These are phyloP conservation scores for Globisporangium spinosum DNA, from an alignment of 352 stramenopile genomes.

Conservation along the genomic window DNA sequence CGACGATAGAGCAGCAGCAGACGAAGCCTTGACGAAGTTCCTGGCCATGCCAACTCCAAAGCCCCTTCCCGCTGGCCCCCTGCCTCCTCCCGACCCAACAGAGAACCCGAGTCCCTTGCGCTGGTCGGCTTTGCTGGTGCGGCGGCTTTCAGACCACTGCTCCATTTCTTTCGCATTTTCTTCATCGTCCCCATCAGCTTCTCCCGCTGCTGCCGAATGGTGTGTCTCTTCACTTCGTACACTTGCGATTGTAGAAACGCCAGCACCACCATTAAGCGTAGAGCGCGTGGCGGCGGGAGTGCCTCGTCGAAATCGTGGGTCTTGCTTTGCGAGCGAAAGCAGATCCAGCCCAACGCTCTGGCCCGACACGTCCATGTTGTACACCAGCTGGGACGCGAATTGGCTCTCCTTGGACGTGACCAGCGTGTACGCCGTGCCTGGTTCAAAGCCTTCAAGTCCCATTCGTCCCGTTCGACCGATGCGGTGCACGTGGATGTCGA, in stretches of 20 bases:
- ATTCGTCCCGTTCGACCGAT: conserved; percentile 88
- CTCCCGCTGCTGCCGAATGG: background rate
- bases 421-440: conserved; percentile 80
- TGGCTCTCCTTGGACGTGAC: conserved; percentile 67
- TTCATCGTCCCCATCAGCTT: conserved; percentile 32
- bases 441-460: conserved; percentile 72
- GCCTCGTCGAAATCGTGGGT: conserved; percentile 50
- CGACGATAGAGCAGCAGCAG: conserved; percentile 12
- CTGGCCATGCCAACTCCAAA: conserved; percentile 7
- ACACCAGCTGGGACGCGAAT: conserved; percentile 76
- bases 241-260: background rate
- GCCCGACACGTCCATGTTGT: conserved; percentile 80
- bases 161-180: conserved; percentile 54
- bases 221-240: background rate
- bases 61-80: background rate
- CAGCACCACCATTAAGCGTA: background rate
- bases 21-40: conserved; percentile 38
- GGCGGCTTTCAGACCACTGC: conserved; percentile 50
- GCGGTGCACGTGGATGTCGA: conserved; percentile 89
- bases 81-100: background rate
- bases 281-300: conserved; percentile 13
- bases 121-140: conserved; percentile 58
- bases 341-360: conserved; percentile 56
- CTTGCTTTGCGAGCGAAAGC: conserved; percentile 46
- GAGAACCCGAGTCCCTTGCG: conserved; percentile 69